Conservation (phyloP, 2,329 filamentous ascomycete species). For the Fusarium avenaceum region DNA sequence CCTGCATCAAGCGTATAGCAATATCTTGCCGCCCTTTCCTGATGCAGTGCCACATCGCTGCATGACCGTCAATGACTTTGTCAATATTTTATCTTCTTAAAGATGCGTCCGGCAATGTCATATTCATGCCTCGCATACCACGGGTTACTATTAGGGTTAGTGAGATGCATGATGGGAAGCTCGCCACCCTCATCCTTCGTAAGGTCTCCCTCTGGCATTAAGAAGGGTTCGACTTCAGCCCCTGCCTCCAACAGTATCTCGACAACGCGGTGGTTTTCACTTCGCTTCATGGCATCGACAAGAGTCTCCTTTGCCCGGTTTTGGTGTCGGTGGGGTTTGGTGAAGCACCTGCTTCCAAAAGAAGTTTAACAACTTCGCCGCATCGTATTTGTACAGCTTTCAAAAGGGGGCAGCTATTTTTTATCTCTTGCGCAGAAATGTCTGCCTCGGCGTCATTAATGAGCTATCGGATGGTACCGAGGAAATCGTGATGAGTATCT, state of each 20-base stretch:
- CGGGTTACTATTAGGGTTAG: slow-evolving; percentile 18
- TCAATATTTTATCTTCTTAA: slow-evolving; percentile 26
- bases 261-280: slow-evolving; percentile 16
- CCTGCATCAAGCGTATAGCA: slow-evolving; percentile 24
- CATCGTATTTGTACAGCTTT: slow-evolving; percentile 21
- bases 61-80: slow-evolving; percentile 18
- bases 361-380: slow-evolving; percentile 27
- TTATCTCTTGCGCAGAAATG: slow-evolving; percentile 19
- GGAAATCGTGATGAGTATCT: slow-evolving; percentile 20
- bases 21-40: slow-evolving; percentile 30
- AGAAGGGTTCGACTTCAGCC: slow-evolving; percentile 33
- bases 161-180: slow-evolving; percentile 38
- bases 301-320: slow-evolving; percentile 21
- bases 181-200: not conserved
- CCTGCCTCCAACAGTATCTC: slow-evolving; percentile 24
- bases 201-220: slow-evolving; percentile 12
- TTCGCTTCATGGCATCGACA: slow-evolving; percentile 17
- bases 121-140: slow-evolving; percentile 22
- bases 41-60: slow-evolving; percentile 33
- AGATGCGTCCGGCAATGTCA: slow-evolving; percentile 25
- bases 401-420: slow-evolving; percentile 11
- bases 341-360: slow-evolving; percentile 35
- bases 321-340: slow-evolving; percentile 25
- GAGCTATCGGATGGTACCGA: slow-evolving; percentile 32
- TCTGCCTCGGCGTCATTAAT: slow-evolving; percentile 26